Conservation (phyloP, 352 stramenopile genomes). For the Pythium dissimile region DNA sequence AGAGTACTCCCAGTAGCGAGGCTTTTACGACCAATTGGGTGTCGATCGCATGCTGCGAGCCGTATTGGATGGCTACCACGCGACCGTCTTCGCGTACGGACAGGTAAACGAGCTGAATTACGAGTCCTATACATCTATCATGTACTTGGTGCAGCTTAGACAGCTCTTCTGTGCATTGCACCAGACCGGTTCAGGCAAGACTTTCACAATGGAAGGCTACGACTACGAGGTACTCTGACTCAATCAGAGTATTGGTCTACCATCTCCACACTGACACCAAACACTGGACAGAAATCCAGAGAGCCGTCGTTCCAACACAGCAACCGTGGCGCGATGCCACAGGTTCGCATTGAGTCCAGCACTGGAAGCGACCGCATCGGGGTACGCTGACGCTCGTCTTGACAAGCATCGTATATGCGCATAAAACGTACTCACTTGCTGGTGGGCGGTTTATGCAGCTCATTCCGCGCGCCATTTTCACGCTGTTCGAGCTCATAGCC, state of each 20-base stretch:
- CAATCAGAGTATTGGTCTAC: not conserved
- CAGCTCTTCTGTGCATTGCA: no score
- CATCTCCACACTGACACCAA: not conserved
- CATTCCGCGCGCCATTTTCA: constrained; percentile 44
- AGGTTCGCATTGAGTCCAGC: constrained; percentile 14
- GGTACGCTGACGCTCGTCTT: constrained; percentile 16
- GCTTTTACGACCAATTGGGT: constrained; percentile 39
- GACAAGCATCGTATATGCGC: not conserved
- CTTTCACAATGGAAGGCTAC: constrained; percentile 62
- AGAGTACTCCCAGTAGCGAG: constrained; percentile 30
- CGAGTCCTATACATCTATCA: not conserved
- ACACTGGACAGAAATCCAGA: constrained; percentile 2
- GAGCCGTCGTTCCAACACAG: not conserved
- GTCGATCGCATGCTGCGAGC: constrained; percentile 31
- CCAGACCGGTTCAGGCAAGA: constrained; percentile 59
- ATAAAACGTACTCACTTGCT: no score
- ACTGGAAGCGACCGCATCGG: constrained; percentile 21
- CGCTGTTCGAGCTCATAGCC: constrained; percentile 35
- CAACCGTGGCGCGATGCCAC: constrained; percentile 5
- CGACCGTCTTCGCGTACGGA: constrained; percentile 55
- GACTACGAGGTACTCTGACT: constrained; percentile 39
- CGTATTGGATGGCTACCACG: constrained; percentile 40
- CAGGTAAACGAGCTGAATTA: constrained; percentile 28
- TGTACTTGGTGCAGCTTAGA: no score
- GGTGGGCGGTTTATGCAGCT: constrained; percentile 24